A percentile compares a stretch with the other conserved stretches of the same genome.
Conservation (phyloP, 768 basidiomycete genomes). For the Ramaria sp. region DNA sequence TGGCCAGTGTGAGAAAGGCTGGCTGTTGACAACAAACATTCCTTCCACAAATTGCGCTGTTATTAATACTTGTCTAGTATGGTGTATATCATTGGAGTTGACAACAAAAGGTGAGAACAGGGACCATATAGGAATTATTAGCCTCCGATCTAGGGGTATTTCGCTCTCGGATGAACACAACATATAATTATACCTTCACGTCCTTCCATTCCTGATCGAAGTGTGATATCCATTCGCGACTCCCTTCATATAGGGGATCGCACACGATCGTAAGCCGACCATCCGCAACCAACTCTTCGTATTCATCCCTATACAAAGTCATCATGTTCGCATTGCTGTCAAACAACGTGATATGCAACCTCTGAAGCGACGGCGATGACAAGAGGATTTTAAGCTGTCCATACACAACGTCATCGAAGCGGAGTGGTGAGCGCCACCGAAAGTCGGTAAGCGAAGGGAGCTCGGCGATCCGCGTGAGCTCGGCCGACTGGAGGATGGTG, state of each 20-base stretch:
- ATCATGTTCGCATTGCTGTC: not conserved
- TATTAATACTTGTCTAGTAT: too few relatives aligned
- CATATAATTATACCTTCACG: not conserved
- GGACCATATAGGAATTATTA: too few relatives aligned
- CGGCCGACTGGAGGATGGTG: slow-evolving; percentile 4
- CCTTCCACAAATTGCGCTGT: too few relatives aligned
- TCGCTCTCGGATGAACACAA: not conserved
- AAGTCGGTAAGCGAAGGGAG: slow-evolving; percentile 2
- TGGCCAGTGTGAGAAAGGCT: too few relatives aligned
- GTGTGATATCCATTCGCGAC: slow-evolving; percentile 4
- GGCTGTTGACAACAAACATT: too few relatives aligned
- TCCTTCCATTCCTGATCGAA: slow-evolving; percentile 2
- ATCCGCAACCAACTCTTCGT: not conserved
- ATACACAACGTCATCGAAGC: slow-evolving; percentile 8
- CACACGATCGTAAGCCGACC: slow-evolving; percentile 1
- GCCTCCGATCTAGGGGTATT: too few relatives aligned
- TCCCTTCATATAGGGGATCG: slow-evolving; percentile 1
- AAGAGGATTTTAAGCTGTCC: slow-evolving; percentile 2
- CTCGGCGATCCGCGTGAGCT: not conserved
- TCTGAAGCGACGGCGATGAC: not conserved
- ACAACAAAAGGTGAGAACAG: too few relatives aligned
- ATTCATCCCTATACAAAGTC: not conserved
- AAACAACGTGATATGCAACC: slow-evolving; percentile 1
- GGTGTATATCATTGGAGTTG: too few relatives aligned
- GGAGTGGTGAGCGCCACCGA: slow-evolving; percentile 5